Percentiles rank a stretch among this genome's conserved stretches.
Conservation (phyloP, 78 protist genomes). For the Dictyostelium purpureum region DNA sequence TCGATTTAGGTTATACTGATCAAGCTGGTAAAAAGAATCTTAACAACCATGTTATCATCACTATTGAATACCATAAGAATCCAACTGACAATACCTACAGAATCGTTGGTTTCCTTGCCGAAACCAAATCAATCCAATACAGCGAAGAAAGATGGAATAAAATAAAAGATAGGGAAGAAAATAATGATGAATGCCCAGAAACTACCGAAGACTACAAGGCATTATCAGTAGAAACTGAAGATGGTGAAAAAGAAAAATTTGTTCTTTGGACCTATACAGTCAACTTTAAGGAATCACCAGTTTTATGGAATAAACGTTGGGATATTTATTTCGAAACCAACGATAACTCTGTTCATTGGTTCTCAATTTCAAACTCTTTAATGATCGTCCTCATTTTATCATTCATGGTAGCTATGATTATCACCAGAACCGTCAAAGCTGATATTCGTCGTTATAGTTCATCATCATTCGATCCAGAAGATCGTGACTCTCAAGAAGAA, state of each 20-base stretch:
- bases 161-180: neutral
- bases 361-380: constrained; percentile 96
- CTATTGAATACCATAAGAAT: constrained; percentile 56
- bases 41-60: constrained; percentile 87
- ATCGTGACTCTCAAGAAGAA: constrained; percentile 85
- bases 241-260: neutral
- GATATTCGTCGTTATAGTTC: constrained; percentile 88
- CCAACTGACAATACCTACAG: constrained; percentile 12
- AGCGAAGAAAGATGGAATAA: neutral
- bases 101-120: constrained; percentile 89
- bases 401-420: constrained; percentile 96
- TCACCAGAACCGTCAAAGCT: constrained; percentile 92
- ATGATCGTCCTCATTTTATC: constrained; percentile 96
- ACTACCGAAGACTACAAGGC: neutral
- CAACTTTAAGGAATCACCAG: constrained; percentile 66
- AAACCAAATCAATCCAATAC: constrained; percentile 66
- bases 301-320: constrained; percentile 97
- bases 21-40: neutral
- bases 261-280: constrained; percentile 90
- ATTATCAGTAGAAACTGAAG: neutral
- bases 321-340: constrained; percentile 91
- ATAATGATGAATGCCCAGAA: neutral
- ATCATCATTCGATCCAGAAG: constrained; percentile 49
- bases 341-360: constrained; percentile 95
- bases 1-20: constrained; percentile 12